Evolutionary conservation across 1,139 yeast species (phyloP).

Genomic region (Komagataea norvegica): DNA sequence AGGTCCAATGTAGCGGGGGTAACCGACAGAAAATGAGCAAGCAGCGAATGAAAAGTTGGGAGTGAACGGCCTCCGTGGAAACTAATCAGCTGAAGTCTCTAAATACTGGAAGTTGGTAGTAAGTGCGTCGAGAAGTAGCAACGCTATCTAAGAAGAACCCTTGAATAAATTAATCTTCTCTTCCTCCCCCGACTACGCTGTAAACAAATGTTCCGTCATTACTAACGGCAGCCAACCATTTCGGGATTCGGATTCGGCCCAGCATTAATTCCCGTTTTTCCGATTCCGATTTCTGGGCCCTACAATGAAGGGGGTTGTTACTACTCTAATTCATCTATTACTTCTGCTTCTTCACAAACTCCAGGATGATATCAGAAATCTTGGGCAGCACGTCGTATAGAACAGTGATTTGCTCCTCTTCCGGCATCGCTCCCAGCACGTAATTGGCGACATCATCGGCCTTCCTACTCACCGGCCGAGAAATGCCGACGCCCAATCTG

Average conservation of each 20-base stretch:
- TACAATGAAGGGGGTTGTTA: no score
- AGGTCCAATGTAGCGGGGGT: not conserved
- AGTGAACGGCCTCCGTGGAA: not conserved
- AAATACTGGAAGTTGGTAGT: no score
- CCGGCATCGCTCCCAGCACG: slow-evolving; percentile 50
- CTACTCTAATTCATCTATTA: not conserved
- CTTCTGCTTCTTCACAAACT: slow-evolving; percentile 26
- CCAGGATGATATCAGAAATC: slow-evolving; percentile 35
- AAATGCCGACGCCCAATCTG: slow-evolving; percentile 69
- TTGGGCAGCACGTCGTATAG: slow-evolving; percentile 37
- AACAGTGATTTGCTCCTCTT: slow-evolving; percentile 38
- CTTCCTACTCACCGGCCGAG: slow-evolving; percentile 47
- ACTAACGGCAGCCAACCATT: no score
- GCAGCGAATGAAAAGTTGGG: not conserved
- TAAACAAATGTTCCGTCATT: no score
- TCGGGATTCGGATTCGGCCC: no score
- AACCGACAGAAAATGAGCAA: not conserved
- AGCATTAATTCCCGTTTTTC: no score
- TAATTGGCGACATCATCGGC: slow-evolving; percentile 49
- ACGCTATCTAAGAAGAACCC: no score
- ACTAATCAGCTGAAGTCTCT: not conserved
- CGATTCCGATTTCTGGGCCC: no score
- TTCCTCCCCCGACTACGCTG: no score
- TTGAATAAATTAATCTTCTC: no score
- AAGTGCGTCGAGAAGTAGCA: no score